These are phyloP conservation scores for Neurospora sp. DNA, from an alignment of 495 filamentous ascomycete species.

Conservation along the genomic window DNA sequence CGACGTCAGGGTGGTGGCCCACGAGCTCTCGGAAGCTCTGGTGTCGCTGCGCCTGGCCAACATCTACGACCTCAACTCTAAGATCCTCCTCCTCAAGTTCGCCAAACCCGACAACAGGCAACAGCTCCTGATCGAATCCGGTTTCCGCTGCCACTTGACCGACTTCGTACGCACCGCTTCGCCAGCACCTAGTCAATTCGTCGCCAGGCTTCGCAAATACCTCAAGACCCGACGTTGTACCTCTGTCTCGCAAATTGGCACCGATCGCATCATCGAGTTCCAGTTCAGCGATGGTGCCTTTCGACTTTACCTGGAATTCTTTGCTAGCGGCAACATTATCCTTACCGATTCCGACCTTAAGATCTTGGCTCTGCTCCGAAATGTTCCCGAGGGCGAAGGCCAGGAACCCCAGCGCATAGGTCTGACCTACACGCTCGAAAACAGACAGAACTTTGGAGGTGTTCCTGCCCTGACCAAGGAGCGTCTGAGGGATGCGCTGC, in stretches of 20 bases:
- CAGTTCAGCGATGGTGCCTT: conserved; percentile 87
- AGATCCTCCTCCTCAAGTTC: conserved; percentile 89
- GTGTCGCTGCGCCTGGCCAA: conserved; percentile 76
- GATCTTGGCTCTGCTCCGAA: conserved; percentile 70
- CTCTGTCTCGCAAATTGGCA: conserved; percentile 72
- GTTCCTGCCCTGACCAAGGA: conserved; percentile 64
- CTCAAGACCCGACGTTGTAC: conserved; percentile 82
- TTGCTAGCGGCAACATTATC: conserved; percentile 84
- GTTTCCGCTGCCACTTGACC: conserved; percentile 92
- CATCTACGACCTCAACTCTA: conserved; percentile 89
- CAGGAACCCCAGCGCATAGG: conserved; percentile 70
- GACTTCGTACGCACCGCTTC: conserved; percentile 79
- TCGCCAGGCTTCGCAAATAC: conserved; percentile 71
- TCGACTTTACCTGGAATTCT: conserved; percentile 87
- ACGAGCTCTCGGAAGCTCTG: conserved; percentile 73
- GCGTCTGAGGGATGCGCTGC: conserved; percentile 57
- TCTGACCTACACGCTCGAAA: conserved; percentile 64
- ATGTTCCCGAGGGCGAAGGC: conserved; percentile 62
- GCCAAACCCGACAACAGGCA: conserved; percentile 78
- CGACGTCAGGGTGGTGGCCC: conserved; percentile 85
- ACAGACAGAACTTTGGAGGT: conserved; percentile 72
- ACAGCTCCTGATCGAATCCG: conserved; percentile 85
- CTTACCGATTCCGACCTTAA: conserved; percentile 73
- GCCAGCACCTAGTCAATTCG: conserved; percentile 72
- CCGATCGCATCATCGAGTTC: conserved; percentile 86